Percentiles rank a stretch among this genome's conserved stretches.
Conservation (phyloP, 148 eudicot genomes). For the Spergularia bocconei region DNA sequence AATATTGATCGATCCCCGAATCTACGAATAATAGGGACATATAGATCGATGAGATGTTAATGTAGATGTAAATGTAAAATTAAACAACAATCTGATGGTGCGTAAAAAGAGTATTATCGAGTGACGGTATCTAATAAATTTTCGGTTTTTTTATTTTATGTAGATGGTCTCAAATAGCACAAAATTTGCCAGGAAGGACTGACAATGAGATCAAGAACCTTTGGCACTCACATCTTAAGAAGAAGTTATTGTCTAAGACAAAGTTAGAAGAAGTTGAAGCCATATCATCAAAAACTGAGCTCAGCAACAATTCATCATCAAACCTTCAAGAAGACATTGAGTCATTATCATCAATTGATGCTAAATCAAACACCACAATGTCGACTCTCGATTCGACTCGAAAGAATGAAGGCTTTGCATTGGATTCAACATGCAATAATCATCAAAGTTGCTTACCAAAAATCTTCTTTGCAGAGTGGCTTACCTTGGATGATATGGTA, state of each 20-base stretch:
- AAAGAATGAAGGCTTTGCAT: slow-evolving; percentile 12
- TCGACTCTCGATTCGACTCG: slow-evolving; percentile 26
- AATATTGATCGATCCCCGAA: too few relatives aligned
- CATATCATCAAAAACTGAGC: slow-evolving; percentile 4
- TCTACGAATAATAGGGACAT: too few relatives aligned
- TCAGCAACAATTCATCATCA: background rate
- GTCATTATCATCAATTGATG: slow-evolving; percentile 4
- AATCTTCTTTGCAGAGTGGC: slow-evolving; percentile 43
- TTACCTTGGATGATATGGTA: slow-evolving; percentile 23
- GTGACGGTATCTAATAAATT: background rate
- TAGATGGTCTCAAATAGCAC: slow-evolving; percentile 89
- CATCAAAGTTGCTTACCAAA: slow-evolving; percentile 28
- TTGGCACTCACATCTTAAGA: slow-evolving; percentile 78
- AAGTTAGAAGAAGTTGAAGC: slow-evolving; percentile 4
- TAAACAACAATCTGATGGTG: too few relatives aligned
- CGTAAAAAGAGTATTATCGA: background rate
- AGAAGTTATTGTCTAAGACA: slow-evolving; percentile 30
- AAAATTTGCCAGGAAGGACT: slow-evolving; percentile 69
- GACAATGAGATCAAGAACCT: slow-evolving; percentile 82
- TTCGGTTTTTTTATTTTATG: background rate
- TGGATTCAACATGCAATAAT: slow-evolving; percentile 1
- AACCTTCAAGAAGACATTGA: slow-evolving; percentile 11
- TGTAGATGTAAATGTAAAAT: too few relatives aligned
- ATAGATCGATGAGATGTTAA: too few relatives aligned
- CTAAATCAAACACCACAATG: slow-evolving; percentile 19